Evolutionary conservation across 2,329 filamentous ascomycete species (phyloP), one percentile per base, ranked within the genome.

Genomic region (Venturia aucupariae): DNA sequence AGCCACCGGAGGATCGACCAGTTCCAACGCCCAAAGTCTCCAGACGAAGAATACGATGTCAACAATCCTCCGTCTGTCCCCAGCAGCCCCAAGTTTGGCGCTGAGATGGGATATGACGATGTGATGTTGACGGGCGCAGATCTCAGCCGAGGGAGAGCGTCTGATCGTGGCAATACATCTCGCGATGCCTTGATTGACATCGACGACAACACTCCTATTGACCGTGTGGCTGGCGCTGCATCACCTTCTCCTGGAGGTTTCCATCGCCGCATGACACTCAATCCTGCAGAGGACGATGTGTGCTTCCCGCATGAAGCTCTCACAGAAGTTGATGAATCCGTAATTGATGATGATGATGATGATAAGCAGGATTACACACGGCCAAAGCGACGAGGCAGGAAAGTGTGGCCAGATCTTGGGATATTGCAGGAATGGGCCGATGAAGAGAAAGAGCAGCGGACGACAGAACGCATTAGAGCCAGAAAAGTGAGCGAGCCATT

Each of bases 401-500:
- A 85, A 42, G 87, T 88, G 68, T 97, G 92, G 92, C 94, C 94
- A 0, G 92, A 97, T 73, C 78, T 97, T 19, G 80, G 84, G 0
- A 85, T 90, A 5, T 78, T 99, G 13, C 90, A 97, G 66, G 90
- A 96, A 68, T 99, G 92, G 92, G 91, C 88, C 67, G 84, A 84
- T 4, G 86, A 93, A 68, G 94, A 99, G 75, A 96, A 96, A 75
- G 92, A 96, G 72, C 87, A 88, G 65, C 84, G 90, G 62, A 93
- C 85, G 63, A 76, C 80, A 61, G 90, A 94, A 65, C 90, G 90
- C 64, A 85, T 90, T 48, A 86, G 92, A 3, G 88, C 89, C 59
- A 96, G 96, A 78, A 94, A 89, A 74, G 93, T 97, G 68, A 95
- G 89, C 6, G 94, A 99, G 73, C 94, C 94, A 11, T 87, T 97